A percentile compares a stretch with the other conserved stretches of the same genome.
Conservation (phyloP, 139 green algal species). For the Coccomyxa sp. region DNA sequence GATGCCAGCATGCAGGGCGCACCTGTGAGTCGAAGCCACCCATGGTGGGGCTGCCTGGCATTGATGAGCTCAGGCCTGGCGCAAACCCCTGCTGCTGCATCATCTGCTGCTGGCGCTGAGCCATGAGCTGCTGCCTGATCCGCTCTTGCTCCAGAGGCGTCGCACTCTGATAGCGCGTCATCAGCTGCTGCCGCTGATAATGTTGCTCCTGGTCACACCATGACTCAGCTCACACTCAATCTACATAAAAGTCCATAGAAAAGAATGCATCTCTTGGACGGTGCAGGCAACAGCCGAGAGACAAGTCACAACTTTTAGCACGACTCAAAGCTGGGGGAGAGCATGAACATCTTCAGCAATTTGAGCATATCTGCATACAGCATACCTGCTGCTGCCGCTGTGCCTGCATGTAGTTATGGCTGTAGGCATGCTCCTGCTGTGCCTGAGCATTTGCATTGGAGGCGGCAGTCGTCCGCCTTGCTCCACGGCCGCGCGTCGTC, state of each 20-base stretch:
- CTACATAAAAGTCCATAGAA: conserved; percentile 2
- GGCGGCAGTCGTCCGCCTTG: background rate
- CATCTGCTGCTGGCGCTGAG: conserved; percentile 19
- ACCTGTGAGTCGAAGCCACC: background rate
- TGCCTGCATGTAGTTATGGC: background rate
- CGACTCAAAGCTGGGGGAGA: too few relatives aligned
- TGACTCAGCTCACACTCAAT: background rate
- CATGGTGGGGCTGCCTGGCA: background rate
- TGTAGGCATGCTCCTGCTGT: background rate
- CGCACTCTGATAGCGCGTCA: background rate
- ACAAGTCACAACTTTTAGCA: too few relatives aligned
- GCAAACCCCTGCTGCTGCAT: conserved; percentile 10
- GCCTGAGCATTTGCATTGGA: background rate
- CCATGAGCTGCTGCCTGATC: conserved; percentile 1
- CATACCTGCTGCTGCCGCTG: background rate
- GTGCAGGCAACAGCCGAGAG: too few relatives aligned
- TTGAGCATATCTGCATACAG: background rate
- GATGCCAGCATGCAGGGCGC: too few relatives aligned
- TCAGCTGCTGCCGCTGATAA: background rate
- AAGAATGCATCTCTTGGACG: too few relatives aligned
- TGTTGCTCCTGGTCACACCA: background rate
- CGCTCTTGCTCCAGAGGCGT: background rate
- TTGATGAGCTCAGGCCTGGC: too few relatives aligned
- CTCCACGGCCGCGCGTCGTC: background rate
- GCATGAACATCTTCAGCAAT: background rate